Conservation (phyloP, 2,329 filamentous ascomycete species). For the Claviceps arundinis region DNA sequence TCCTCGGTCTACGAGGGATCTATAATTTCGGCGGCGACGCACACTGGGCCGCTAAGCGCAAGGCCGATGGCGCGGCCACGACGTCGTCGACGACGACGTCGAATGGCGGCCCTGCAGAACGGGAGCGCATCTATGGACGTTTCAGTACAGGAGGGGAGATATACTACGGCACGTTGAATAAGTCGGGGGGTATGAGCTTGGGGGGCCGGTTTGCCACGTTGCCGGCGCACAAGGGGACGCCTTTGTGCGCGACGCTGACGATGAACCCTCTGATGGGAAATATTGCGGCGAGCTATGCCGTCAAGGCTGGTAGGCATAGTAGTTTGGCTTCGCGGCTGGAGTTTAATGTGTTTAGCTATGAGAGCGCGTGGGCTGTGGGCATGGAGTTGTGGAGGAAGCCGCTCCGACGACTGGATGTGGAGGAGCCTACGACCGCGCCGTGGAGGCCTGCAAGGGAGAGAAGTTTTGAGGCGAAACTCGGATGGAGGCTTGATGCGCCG, state of each 20-base stretch:
- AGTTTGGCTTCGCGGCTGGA: constrained; percentile 84
- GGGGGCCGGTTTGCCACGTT: constrained; percentile 84
- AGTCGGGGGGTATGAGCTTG: constrained; percentile 80
- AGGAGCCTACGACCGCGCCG: constrained; percentile 9
- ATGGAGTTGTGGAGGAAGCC: constrained; percentile 81
- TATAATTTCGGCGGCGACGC: constrained; percentile 82
- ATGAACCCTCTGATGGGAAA: constrained; percentile 91
- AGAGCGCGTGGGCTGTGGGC: constrained; percentile 83
- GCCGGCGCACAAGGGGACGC: constrained; percentile 67
- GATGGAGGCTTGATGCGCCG: constrained; percentile 32
- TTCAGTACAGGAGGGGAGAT: constrained; percentile 86
- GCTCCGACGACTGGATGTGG: constrained; percentile 23
- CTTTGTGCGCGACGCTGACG: constrained; percentile 85
- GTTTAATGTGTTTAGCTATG: constrained; percentile 97
- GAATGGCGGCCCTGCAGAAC: constrained; percentile 21
- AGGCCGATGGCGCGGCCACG: constrained; percentile 10
- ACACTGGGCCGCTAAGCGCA: constrained; percentile 22
- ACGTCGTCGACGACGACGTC: constrained; percentile 4
- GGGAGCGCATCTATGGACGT: constrained; percentile 58
- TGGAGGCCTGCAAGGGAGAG: constrained; percentile 12
- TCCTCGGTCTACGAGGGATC: constrained; percentile 75
- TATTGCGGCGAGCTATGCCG: constrained; percentile 80
- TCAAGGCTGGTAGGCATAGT: constrained; percentile 70
- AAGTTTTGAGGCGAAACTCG: constrained; percentile 41
- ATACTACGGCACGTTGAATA: constrained; percentile 92